Evolutionary conservation across 441 rosid species (phyloP), one percentile per base, ranked within the genome.

Genomic region (Pelargonium fulgidum): DNA sequence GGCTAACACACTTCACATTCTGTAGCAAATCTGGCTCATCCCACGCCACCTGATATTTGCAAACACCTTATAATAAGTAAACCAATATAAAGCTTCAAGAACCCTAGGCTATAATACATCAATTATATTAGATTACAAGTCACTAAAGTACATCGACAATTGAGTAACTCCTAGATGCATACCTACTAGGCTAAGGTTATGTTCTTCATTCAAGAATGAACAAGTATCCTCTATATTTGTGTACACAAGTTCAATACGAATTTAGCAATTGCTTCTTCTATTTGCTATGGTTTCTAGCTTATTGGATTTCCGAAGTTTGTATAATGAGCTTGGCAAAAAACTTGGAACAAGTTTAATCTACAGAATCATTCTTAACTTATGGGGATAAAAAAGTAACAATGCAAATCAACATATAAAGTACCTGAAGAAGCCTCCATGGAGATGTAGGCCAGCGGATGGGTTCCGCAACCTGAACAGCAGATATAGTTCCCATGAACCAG

Each of bases 11-110:
- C 81, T 89, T 92, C 76, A 92, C 98, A 39, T 92, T 90, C 70
- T 92, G 99, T 19, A 91, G 97, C 70, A 94, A 81, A 71, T 94
- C 99, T 0, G 97, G 99, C 74, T 94, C 99, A 68, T 94, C 99
- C 99, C 99, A 94, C 9, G 86, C 85, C 45, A 94, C 99, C 99
- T 94, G 75, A 26, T 26, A 1, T 26, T 1, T 26, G 33, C 33
- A 26, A 26, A 26, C 1, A 26, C 33, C 33, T 26, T 26, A 26
- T 26, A 26, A 26, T 26, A 26, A 26, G 33, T 26, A 26, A 26
- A 26, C 2, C 33, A 26, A 26, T 26, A 26, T 3, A 26, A 26
- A 26, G 33, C 33, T 26, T 26, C 33, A 26, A 26, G 33, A 26
- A 26, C 33, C 33, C 33, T 26, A 26, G 33, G 33, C 33, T 26